phyloP scores from a whole-genome alignment of 192 early-diverging fungal species.

The Irineochytrium annulatum region DNA sequence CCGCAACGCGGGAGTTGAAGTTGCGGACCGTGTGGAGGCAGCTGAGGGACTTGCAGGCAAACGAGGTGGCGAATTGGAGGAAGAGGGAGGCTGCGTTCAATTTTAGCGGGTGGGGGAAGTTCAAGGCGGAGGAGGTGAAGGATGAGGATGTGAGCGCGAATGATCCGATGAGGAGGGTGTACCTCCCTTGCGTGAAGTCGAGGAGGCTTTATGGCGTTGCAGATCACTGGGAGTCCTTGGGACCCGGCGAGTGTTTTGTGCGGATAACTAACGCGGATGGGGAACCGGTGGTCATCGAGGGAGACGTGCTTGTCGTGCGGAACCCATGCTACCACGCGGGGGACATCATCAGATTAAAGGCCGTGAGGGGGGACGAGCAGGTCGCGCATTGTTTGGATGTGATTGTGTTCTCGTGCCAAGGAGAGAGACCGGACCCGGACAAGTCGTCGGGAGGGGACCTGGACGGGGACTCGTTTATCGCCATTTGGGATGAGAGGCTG shows the following conservation, averaged over 20 bases:
- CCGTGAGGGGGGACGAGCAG: conserved; percentile 9
- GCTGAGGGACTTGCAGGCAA: conserved; percentile 1
- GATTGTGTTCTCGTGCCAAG: conserved; percentile 19
- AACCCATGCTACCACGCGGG: conserved; percentile 33
- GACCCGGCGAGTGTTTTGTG: conserved; percentile 17
- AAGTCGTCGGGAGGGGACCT: conserved; percentile 22
- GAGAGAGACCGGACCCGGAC: conserved; percentile 17
- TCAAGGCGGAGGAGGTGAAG: no score
- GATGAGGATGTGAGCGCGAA: no score
- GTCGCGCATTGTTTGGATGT: conserved; percentile 7
- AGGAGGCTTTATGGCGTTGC: conserved; percentile 18
- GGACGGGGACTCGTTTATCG: conserved; percentile 25
- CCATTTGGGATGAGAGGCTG: conserved; percentile 26
- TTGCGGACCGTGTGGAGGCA: conserved; percentile 8
- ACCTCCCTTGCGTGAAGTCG: conserved; percentile 13
- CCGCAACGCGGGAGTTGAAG: neutral
- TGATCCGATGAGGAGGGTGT: conserved; percentile 5
- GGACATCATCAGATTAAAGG: conserved; percentile 22
- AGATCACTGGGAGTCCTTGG: conserved; percentile 10
- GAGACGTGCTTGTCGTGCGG: conserved; percentile 17
- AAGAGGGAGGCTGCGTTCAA: no score
- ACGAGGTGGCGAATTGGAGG: conserved; percentile 9
- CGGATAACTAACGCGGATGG: neutral
- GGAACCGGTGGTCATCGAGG: neutral
- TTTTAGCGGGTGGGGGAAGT: no score